Evolutionary conservation across 2,329 filamentous ascomycete genomes (phyloP), one percentile per base, ranked within the genome.

Genomic region (Xylaria sp.): DNA sequence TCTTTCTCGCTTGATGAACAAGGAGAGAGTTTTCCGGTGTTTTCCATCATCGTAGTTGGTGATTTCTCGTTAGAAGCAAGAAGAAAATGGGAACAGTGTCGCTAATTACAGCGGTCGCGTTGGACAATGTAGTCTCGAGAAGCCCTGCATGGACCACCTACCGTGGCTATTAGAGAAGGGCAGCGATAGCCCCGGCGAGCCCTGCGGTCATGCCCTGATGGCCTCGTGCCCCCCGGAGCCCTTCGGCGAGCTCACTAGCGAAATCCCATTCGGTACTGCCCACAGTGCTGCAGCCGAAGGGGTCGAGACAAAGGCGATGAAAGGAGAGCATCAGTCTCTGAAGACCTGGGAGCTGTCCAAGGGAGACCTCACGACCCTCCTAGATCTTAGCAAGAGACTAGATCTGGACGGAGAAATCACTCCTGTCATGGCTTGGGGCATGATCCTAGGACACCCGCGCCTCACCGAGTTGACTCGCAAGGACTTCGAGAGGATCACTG

Each of bases 201-300:
- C 92, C 47, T 95, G 92, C 71, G 96, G 95, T 45, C 96, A 99
- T 79, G 94, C 93, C 4, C 84, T 98, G 72, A 98, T 98, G 95
- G 92, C 93, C 17, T 92, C 92, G 17, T 97, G 93, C 76, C 94
- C 95, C 53, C 93, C 94, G 5, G 87, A 89, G 70, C 83, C 85
- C 2, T 85, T 86, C 65, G 74, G 81, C 58, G 83, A 86, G 61
- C 75, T 85, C 65, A 81, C 81, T 58, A 72, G 79, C 47, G 82
- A 86, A 11, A 81, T 85, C 31, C 85, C 86, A 0, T 89, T 89
- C 74, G 86, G 86, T 29, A 79, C 80, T 61, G 75, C 74, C 57
- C 79, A 83, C 68, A 66, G 69, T 65, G 36, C 60, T 36, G 58
- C 61, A 11, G 56, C 59, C 49, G 73, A 65, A 17, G 60, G 45